Conservation (phyloP, 768 basidiomycete genomes). For the Auriscalpium vulgare region DNA sequence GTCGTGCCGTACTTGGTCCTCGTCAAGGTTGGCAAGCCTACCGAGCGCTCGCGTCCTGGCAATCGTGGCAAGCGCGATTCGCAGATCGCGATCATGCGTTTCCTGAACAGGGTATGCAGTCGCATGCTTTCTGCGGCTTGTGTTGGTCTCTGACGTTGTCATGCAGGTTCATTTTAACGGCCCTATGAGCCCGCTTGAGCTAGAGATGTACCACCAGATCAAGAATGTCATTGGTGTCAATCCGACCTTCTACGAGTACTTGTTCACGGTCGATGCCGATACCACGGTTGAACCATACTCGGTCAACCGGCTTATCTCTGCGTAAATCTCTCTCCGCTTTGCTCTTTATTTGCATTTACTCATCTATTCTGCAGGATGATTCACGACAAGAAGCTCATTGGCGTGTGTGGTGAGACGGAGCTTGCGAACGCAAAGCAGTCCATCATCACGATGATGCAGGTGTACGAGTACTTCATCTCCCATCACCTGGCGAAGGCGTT, state of each 20-base stretch:
- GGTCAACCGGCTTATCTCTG: slow-evolving; percentile 85
- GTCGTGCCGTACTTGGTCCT: slow-evolving; percentile 93
- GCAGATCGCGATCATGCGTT: slow-evolving; percentile 94
- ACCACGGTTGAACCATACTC: slow-evolving; percentile 87
- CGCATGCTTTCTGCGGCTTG: not conserved
- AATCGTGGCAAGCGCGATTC: slow-evolving; percentile 98
- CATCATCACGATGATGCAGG: slow-evolving; percentile 97
- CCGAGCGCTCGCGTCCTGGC: slow-evolving; percentile 86
- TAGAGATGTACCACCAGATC: slow-evolving; percentile 99
- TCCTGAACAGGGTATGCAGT: slow-evolving; percentile 80
- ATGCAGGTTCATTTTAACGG: slow-evolving; percentile 88
- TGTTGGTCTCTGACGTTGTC: not conserved
- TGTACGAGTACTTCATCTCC: slow-evolving; percentile 98
- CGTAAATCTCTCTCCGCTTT: slow-evolving; percentile 44
- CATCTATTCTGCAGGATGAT: slow-evolving; percentile 61
- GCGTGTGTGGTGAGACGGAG: slow-evolving; percentile 92
- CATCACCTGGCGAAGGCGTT: slow-evolving; percentile 99
- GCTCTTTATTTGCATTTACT: not conserved
- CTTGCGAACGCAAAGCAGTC: slow-evolving; percentile 93
- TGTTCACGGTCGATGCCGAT: slow-evolving; percentile 92
- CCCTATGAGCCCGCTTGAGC: slow-evolving; percentile 92
- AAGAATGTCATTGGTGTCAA: slow-evolving; percentile 99
- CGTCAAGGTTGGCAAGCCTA: slow-evolving; percentile 92
- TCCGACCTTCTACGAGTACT: slow-evolving; percentile 95
- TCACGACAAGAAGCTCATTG: slow-evolving; percentile 90